Evolutionary conservation across 2,329 filamentous ascomycete genomes (phyloP).

Genomic region (Ophiostoma himal-ulmi): DNA sequence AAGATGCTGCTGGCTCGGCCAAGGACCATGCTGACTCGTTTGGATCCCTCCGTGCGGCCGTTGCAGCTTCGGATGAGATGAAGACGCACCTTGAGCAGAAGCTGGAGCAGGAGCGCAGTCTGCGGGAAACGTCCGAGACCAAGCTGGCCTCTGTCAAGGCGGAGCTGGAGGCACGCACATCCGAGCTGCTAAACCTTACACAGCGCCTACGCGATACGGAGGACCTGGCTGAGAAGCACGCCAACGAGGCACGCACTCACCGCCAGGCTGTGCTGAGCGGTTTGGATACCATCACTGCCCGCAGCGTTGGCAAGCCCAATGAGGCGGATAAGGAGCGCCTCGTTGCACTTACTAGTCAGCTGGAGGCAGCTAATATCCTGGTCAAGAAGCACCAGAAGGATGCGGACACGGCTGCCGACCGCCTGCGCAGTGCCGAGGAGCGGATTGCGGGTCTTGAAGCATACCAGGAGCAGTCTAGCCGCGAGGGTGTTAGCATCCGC

Average conservation of each 20-base stretch:
- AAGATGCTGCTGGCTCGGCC: constrained; percentile 59
- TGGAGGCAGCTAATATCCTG: constrained; percentile 69
- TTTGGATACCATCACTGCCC: constrained; percentile 64
- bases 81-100: constrained; percentile 70
- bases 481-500: constrained; percentile 83
- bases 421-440: constrained; percentile 87
- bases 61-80: constrained; percentile 73
- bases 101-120: constrained; percentile 73
- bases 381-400: constrained; percentile 86
- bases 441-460: constrained; percentile 93
- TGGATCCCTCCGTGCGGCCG: constrained; percentile 67
- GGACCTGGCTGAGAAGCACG: constrained; percentile 79
- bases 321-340: constrained; percentile 60
- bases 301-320: constrained; percentile 37
- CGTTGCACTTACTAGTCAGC: constrained; percentile 68
- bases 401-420: constrained; percentile 79
- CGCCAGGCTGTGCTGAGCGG: constrained; percentile 76
- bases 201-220: constrained; percentile 78
- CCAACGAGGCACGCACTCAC: constrained; percentile 80
- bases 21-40: constrained; percentile 68
- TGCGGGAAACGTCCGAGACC: constrained; percentile 67
- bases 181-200: constrained; percentile 68
- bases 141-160: constrained; percentile 70
- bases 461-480: constrained; percentile 94
- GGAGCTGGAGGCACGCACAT: constrained; percentile 74